These are phyloP conservation scores for Leishmania martiniquensis DNA, from an alignment of 208 protist genomes.

Conservation along the genomic window DNA sequence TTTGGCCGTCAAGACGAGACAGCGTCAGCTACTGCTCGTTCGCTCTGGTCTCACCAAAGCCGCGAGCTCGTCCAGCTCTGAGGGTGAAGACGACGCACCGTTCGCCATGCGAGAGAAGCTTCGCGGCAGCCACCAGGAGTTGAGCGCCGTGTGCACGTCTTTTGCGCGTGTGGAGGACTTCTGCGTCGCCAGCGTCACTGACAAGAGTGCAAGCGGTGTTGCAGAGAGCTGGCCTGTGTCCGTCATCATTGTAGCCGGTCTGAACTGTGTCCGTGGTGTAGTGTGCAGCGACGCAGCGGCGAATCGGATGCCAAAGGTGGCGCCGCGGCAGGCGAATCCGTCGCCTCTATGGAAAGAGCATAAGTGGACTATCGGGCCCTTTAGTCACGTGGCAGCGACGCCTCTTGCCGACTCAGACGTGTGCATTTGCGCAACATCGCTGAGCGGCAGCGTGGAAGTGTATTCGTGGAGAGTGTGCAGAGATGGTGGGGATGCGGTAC, in stretches of 20 bases:
- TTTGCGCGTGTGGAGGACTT: slow-evolving; percentile 19
- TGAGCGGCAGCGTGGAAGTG: slow-evolving; percentile 24
- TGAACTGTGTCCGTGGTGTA: slow-evolving; percentile 12
- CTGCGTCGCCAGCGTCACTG: slow-evolving; percentile 4
- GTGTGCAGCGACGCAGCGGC: not conserved
- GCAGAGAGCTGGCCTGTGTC: not conserved
- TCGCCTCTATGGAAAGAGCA: slow-evolving; percentile 2
- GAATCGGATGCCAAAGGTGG: not conserved
- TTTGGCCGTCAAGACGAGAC: slow-evolving; percentile 23
- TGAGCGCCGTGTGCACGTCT: slow-evolving; percentile 3
- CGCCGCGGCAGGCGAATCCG: not conserved
- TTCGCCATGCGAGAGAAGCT: not conserved
- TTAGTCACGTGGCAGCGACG: slow-evolving; percentile 13
- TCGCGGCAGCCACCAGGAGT: not conserved
- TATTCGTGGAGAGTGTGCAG: slow-evolving; percentile 15
- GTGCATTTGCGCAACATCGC: slow-evolving; percentile 19
- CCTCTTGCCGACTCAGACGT: not conserved
- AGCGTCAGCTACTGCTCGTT: slow-evolving; percentile 24
- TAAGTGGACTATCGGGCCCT: slow-evolving; percentile 25
- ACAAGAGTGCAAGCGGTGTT: not conserved
- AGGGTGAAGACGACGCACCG: not conserved
- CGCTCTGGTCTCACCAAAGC: slow-evolving; percentile 9
- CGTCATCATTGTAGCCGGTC: slow-evolving; percentile 18
- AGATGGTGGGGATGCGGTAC: not conserved
- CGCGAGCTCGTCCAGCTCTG: not conserved